Evolutionary conservation across 805 yeast genomes (phyloP).

Genomic region (Saccharomycopsis selenospora): DNA sequence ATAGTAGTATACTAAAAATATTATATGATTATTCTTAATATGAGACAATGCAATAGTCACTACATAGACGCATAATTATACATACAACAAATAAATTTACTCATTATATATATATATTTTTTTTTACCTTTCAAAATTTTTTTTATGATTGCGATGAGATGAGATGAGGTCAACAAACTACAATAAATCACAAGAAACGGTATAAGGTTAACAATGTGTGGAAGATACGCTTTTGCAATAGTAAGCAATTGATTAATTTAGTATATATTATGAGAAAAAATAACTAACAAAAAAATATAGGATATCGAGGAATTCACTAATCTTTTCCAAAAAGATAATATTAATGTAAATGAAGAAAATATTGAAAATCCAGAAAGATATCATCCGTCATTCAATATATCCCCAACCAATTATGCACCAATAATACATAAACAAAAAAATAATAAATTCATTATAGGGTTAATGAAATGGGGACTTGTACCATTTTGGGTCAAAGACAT

Average conservation of each 20-base stretch:
- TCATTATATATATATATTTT: too few species aligned
- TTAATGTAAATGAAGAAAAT: slow-evolving; percentile 5
- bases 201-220: slow-evolving; percentile 56
- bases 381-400: slow-evolving; percentile 46
- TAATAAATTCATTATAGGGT: slow-evolving; percentile 31
- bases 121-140: too few species aligned
- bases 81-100: too few species aligned
- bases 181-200: too few species aligned
- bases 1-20: too few species aligned
- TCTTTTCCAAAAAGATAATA: slow-evolving; percentile 15
- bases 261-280: too few species aligned
- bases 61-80: too few species aligned
- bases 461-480: slow-evolving; percentile 76
- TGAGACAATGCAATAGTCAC: too few species aligned
- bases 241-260: too few species aligned
- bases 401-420: slow-evolving; percentile 50
- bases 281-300: slow-evolving; percentile 9
- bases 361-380: slow-evolving; percentile 17
- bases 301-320: slow-evolving; percentile 17
- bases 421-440: slow-evolving; percentile 28
- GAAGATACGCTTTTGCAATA: slow-evolving; percentile 46
- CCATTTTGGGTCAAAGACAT: slow-evolving; percentile 55
- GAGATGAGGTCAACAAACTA: too few species aligned
- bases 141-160: too few species aligned
- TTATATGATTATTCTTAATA: too few species aligned